A percentile compares a stretch with the other conserved stretches of the same genome.
These are phyloP conservation scores for Aurinia saxatilis DNA, from an alignment of 345 rosid genomes.

Conservation along the genomic window DNA sequence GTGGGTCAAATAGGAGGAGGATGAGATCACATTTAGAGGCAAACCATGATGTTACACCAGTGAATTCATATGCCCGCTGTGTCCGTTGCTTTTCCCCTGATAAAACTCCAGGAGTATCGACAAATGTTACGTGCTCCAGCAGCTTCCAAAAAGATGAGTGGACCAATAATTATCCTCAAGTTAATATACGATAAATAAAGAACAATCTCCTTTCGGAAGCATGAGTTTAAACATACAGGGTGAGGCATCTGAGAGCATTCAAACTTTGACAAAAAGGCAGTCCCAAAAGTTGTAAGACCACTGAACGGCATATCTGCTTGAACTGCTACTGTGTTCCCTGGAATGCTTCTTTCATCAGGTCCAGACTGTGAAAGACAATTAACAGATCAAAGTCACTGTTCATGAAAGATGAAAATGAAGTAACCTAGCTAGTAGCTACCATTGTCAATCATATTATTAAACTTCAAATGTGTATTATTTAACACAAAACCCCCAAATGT, in stretches of 20 bases:
- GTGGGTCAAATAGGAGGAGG: conserved; percentile 92
- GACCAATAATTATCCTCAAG: conserved; percentile 14
- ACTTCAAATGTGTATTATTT: background rate
- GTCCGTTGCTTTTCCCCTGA: conserved; percentile 93
- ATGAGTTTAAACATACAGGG: conserved; percentile 42
- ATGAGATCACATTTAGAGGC: conserved; percentile 97
- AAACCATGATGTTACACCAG: conserved; percentile 96
- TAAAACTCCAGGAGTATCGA: conserved; percentile 95
- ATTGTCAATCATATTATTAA: background rate
- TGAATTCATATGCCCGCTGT: conserved; percentile 83
- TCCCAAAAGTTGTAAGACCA: conserved; percentile 89
- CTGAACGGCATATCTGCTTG: conserved; percentile 96
- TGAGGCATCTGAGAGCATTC: conserved; percentile 99
- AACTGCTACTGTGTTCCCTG: conserved; percentile 89
- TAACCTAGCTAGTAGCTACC: background rate
- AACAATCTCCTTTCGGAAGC: background rate
- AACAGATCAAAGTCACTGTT: background rate
- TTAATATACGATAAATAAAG: background rate
- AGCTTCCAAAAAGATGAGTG: conserved; percentile 43
- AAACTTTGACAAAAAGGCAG: conserved; percentile 87
- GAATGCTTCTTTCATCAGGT: conserved; percentile 95
- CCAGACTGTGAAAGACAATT: conserved; percentile 52
- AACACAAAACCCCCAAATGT: background rate
- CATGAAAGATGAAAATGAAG: conserved; percentile 3
- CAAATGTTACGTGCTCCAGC: conserved; percentile 82